phyloP scores from a whole-genome alignment of 371 early-diverging fungal species.

The Rhizopus stolonifer region DNA sequence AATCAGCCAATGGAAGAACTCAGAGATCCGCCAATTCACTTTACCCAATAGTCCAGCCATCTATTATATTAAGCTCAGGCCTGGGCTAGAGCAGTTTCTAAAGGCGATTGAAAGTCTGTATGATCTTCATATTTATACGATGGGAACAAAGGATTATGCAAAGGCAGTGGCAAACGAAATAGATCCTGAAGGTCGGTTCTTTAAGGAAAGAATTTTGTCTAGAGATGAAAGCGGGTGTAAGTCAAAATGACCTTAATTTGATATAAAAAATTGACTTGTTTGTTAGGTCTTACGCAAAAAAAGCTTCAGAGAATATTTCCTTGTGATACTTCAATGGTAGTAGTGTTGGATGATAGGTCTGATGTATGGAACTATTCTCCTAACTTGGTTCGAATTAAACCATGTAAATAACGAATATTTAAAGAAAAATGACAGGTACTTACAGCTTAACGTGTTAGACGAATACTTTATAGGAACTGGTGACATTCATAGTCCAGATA shows the following conservation, averaged over 20 bases:
- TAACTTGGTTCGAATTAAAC: constrained; percentile 85
- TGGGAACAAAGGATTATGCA: constrained; percentile 98
- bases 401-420: too few species aligned
- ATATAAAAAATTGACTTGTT: neutral
- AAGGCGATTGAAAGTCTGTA: constrained; percentile 65
- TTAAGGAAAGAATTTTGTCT: constrained; percentile 92
- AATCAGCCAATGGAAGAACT: constrained; percentile 71
- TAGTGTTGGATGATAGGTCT: constrained; percentile 96
- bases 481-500: constrained; percentile 78
- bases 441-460: too few species aligned
- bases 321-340: constrained; percentile 95
- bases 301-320: constrained; percentile 92
- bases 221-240: constrained; percentile 93
- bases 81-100: constrained; percentile 82
- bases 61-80: constrained; percentile 87
- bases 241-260: neutral
- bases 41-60: constrained; percentile 66
- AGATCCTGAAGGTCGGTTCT: constrained; percentile 82
- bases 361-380: constrained; percentile 97
- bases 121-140: constrained; percentile 99
- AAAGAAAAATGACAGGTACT: too few species aligned
- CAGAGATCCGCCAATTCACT: constrained; percentile 66
- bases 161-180: constrained; percentile 84
- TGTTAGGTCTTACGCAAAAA: constrained; percentile 79
- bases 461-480: constrained; percentile 91